phyloP scores from a whole-genome alignment of 1,139 yeast species.

The Suzukiozyma palmioleophila region DNA sequence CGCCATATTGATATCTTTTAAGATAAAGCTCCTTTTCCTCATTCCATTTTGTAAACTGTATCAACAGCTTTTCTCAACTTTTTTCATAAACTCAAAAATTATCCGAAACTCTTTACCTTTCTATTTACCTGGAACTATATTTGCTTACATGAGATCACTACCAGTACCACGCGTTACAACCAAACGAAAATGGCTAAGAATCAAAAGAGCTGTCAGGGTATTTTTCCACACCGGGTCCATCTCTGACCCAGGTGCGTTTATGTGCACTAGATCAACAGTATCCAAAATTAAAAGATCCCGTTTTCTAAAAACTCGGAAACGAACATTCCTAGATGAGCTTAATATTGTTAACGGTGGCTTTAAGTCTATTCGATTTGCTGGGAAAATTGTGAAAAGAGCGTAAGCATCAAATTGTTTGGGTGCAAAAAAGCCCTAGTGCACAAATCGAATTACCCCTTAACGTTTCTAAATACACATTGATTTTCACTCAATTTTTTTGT shows the following conservation, averaged over 20 bases:
- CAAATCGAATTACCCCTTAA: conserved; percentile 12
- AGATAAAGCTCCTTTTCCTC: too few relatives aligned
- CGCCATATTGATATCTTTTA: too few relatives aligned
- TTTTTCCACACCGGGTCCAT: conserved; percentile 26
- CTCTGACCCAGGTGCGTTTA: conserved; percentile 27
- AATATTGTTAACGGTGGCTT: conserved; percentile 22
- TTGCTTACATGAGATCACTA: conserved; percentile 30
- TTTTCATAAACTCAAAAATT: too few relatives aligned
- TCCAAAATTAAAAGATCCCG: conserved; percentile 24
- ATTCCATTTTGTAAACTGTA: too few relatives aligned
- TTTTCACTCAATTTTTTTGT: too few relatives aligned
- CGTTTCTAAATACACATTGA: conserved; percentile 10
- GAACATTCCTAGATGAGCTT: conserved; percentile 12
- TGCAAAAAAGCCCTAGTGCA: conserved; percentile 1
- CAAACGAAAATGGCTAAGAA: conserved; percentile 33
- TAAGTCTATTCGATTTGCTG: conserved; percentile 20
- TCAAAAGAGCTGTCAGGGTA: conserved; percentile 26
- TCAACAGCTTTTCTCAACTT: too few relatives aligned
- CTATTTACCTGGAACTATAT: background rate
- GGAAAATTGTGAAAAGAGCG: conserved; percentile 7
- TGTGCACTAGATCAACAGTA: conserved; percentile 14
- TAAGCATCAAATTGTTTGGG: background rate
- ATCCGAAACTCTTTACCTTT: too few relatives aligned
- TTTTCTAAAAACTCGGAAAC: conserved; percentile 17
- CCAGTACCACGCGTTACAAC: conserved; percentile 44